Conservation (phyloP, 1,284 basidiomycete genomes). For the Ceratobasidium sp. region DNA sequence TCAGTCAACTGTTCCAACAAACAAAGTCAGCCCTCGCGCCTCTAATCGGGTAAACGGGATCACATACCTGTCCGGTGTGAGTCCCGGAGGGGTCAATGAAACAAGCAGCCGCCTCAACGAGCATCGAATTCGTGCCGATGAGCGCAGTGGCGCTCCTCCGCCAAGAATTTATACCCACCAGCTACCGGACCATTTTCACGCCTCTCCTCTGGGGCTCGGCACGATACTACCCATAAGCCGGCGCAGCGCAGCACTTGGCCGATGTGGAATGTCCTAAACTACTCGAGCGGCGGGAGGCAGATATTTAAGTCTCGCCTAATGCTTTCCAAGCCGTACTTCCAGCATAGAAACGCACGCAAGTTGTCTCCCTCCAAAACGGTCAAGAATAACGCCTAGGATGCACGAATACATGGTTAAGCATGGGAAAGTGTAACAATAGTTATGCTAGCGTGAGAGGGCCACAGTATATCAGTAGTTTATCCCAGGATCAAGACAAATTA, state of each 20-base stretch:
- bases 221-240: not conserved
- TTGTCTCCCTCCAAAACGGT: slow-evolving; percentile 17
- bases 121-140: slow-evolving; percentile 17
- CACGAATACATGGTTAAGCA: not conserved
- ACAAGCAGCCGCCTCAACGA: slow-evolving; percentile 10
- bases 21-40: not conserved
- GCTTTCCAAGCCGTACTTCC: not conserved
- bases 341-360: not conserved
- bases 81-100: slow-evolving; percentile 34
- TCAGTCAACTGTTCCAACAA: slow-evolving; percentile 18
- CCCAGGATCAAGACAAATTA: slow-evolving; percentile 17
- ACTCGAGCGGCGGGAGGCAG: not conserved
- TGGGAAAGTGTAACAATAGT: not conserved
- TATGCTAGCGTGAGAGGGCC: slow-evolving; percentile 8
- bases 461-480: too few species aligned
- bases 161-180: slow-evolving; percentile 30
- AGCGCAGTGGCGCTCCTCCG: not conserved
- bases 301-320: slow-evolving; percentile 4
- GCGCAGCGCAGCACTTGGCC: not conserved
- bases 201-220: slow-evolving; percentile 24
- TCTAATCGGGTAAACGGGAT: not conserved
- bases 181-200: slow-evolving; percentile 38
- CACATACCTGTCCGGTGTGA: slow-evolving; percentile 42
- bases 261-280: not conserved
- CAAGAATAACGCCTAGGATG: slow-evolving; percentile 20